Evolutionary conservation across 805 yeast genomes (phyloP), one percentile per base, ranked within the genome.

Genomic region (Cyberlindnera subsufficiens): DNA sequence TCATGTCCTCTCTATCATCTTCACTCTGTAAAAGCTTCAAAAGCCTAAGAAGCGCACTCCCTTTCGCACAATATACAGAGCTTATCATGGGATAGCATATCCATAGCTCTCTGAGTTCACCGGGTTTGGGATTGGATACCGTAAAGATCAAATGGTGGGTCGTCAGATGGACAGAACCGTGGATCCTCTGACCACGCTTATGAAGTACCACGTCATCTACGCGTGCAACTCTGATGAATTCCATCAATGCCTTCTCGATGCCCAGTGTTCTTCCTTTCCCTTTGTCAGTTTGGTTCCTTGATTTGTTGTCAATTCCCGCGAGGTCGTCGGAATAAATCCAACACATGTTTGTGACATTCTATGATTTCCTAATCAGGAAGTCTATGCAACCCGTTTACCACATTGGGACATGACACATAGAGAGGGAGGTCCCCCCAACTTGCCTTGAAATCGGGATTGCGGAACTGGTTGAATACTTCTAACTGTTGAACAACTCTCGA

Each of bases 81-180:
- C 83, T 78, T 37, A 90, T 80, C 49, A 89, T 77, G 1, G 97
- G 96, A 61, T 88, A 91, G 45, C 95, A 84, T 27, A 88, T 74
- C 99, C 98, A 93, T 27, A 87, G 76, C 60, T 93, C 98, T 44
- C 79, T 68, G 18, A 50, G 35, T 27, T 45, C 50, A 1, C 47
- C 44, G 27, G 49, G 49, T 38, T 37, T 43, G 32, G 53, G 53
- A 30, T 47, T 49, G 18, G 37, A 38, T 18, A 55, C 57, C 0
- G 78, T 71, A 59, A 84, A 85, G 30, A 85, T 84, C 53, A 86
- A 61, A 63, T 86, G 93, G 58, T 85, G 90, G 6, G 86, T 77
- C 2, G 90, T 82, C 36, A 85, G 62, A 56, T 82, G 90, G 25
- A 85, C 58, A 3, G 80, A 70, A 1, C 91, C 93, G 11, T 60